Evolutionary conservation across 495 filamentous ascomycete species (phyloP), one percentile per base, ranked within the genome.

Genomic region (Penicillium cataractarum): DNA sequence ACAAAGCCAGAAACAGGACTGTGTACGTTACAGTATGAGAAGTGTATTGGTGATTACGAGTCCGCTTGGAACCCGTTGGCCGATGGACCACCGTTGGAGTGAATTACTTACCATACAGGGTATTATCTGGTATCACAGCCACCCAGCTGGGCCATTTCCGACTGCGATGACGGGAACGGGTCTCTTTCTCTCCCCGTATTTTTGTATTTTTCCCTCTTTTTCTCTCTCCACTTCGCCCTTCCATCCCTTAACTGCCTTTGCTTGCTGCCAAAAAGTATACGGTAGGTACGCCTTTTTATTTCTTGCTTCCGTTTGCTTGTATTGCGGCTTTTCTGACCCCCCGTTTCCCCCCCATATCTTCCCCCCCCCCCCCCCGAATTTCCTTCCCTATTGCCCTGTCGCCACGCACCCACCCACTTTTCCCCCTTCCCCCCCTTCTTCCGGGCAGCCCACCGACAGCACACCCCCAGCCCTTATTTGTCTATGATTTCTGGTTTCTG

Each of bases 391-490:
- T 62, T 60, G 51, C 55, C 50, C 65, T 76, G 68, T 76, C 71
- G 76, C 76, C 75, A 79, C 76, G 75, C 76, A 79, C 76, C 57
- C 62, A 61, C 55, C 39, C 57, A 60, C 39, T 42, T 62, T 58
- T 40, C 54, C 62, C 49, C 61, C 52, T 61, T 55, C 51, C 59
- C 58, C 60, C 64, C 65, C 53, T 62, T 58, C 50, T 51, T 40
- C 49, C 61, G 58, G 31, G 52, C 50, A 61, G 56, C 19, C 63
- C 58, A 62, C 62, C 65, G 53, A 55, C 52, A 50, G 65, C 65
- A 58, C 46, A 57, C 21, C 24, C 68, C 57, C 60, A 57, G 50
- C 54, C 61, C 59, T 58, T 52, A 64, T 67, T 67, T 66, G 60
- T 71, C 58, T 62, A 46, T 50, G 51, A 46, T 58, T 24, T 55